A percentile compares a stretch with the other conserved stretches of the same genome.
phyloP scores from a whole-genome alignment of 2,329 filamentous ascomycete species.

The Calycina marina region DNA sequence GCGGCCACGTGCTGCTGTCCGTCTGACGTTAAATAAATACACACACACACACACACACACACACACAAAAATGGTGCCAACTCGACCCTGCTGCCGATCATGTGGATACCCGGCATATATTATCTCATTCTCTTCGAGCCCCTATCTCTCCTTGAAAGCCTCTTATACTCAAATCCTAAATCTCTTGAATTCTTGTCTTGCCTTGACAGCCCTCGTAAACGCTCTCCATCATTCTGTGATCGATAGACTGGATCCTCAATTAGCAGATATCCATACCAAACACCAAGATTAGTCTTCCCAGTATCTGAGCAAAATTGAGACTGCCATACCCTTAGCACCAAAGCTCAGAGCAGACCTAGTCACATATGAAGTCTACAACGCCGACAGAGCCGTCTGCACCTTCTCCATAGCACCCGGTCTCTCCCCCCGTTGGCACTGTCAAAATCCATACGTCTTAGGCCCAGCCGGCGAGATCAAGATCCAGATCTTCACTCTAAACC shows the following conservation, averaged over 20 bases:
- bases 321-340: conserved; percentile 6
- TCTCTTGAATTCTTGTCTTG: too few species aligned
- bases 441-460: conserved; percentile 7
- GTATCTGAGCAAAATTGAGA: neutral
- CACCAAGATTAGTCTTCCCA: conserved; percentile 9
- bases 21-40: too few species aligned
- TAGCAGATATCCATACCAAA: conserved; percentile 12
- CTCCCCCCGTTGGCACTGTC: conserved; percentile 5
- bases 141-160: too few species aligned
- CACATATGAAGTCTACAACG: conserved; percentile 14
- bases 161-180: too few species aligned
- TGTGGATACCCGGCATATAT: too few species aligned
- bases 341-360: conserved; percentile 12
- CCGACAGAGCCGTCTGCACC: conserved; percentile 12
- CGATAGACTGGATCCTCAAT: conserved; percentile 12
- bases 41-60: too few species aligned
- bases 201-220: conserved; percentile 14
- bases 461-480: conserved; percentile 11
- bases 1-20: too few species aligned
- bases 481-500: conserved; percentile 9
- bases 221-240: conserved; percentile 10
- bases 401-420: conserved; percentile 9
- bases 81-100: too few species aligned
- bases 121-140: too few species aligned
- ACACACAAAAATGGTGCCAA: too few species aligned